phyloP scores from a whole-genome alignment of 768 basidiomycete genomes.

The Tremella yokohamensis region DNA sequence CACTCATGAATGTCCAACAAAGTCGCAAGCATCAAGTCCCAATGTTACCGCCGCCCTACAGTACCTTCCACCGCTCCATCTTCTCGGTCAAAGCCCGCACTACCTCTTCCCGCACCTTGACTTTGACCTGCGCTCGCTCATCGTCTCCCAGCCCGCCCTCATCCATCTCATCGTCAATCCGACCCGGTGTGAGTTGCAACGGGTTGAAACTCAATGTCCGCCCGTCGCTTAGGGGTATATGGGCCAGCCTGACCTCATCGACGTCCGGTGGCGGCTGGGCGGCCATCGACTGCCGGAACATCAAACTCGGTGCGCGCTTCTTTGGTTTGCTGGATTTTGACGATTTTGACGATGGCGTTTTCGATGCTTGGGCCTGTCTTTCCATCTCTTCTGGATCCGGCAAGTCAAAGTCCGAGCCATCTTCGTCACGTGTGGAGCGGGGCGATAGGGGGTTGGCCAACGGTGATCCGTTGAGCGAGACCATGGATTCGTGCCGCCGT shows the following conservation, averaged over 20 bases:
- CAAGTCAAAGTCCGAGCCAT: slow-evolving; percentile 34
- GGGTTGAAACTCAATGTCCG: slow-evolving; percentile 82
- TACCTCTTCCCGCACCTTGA: slow-evolving; percentile 54
- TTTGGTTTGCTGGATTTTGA: slow-evolving; percentile 1
- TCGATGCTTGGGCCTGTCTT: slow-evolving; percentile 13
- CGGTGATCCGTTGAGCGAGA: slow-evolving; percentile 78
- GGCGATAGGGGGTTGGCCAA: not conserved
- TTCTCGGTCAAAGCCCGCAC: slow-evolving; percentile 30
- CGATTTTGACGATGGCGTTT: not conserved
- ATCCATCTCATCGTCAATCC: slow-evolving; percentile 59
- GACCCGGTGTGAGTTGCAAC: slow-evolving; percentile 62
- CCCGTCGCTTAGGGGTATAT: slow-evolving; percentile 59
- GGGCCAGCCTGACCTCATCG: slow-evolving; percentile 10
- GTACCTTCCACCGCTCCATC: slow-evolving; percentile 33
- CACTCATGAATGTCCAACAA: slow-evolving; percentile 15
- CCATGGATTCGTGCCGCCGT: slow-evolving; percentile 70
- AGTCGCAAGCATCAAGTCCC: too few species aligned
- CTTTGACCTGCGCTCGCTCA: slow-evolving; percentile 35
- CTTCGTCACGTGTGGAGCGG: not conserved
- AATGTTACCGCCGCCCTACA: not conserved
- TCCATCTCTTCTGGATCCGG: slow-evolving; percentile 44
- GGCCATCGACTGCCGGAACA: slow-evolving; percentile 38
- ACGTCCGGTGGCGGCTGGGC: not conserved
- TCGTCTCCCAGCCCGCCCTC: slow-evolving; percentile 23
- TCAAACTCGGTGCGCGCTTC: slow-evolving; percentile 41